Conservation (phyloP, 75 land plant species). For the Sequoia sempervirens region DNA sequence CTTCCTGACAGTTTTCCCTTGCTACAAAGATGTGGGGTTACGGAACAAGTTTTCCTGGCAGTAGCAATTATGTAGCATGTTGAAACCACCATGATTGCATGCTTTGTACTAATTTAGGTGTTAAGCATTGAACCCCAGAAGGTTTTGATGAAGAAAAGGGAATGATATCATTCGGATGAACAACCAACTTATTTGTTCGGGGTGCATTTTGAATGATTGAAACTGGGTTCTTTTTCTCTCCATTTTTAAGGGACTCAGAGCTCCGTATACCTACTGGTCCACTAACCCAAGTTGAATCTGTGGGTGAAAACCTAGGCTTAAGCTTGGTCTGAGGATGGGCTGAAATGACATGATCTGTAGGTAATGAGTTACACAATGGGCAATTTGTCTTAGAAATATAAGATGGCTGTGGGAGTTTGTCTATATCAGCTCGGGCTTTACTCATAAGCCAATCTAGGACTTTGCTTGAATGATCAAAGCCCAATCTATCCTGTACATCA, state of each 20-base stretch:
- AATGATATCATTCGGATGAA: neutral
- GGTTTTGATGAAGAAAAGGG: neutral
- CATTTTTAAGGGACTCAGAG: no score
- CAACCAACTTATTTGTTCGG: neutral
- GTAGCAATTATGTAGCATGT: neutral
- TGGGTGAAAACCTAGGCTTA: no score
- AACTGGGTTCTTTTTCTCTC: neutral
- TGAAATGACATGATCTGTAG: neutral
- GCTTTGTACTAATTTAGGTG: neutral
- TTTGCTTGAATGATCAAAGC: conserved; percentile 34
- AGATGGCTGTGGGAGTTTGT: conserved; percentile 4
- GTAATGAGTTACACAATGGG: neutral
- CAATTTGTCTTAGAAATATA: neutral
- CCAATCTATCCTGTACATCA: conserved; percentile 33
- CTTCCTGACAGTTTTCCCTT: no score
- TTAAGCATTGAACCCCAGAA: neutral
- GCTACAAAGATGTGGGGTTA: no score
- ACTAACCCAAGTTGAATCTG: no score
- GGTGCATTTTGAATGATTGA: neutral
- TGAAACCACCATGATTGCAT: neutral
- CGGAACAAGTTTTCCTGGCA: no score
- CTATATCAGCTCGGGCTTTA: conserved; percentile 29
- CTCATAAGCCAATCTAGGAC: conserved; percentile 35
- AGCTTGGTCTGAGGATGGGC: neutral
- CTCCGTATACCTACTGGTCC: no score